phyloP scores from a whole-genome alignment of 257 asterid species.

The Hygrophila difformis region DNA sequence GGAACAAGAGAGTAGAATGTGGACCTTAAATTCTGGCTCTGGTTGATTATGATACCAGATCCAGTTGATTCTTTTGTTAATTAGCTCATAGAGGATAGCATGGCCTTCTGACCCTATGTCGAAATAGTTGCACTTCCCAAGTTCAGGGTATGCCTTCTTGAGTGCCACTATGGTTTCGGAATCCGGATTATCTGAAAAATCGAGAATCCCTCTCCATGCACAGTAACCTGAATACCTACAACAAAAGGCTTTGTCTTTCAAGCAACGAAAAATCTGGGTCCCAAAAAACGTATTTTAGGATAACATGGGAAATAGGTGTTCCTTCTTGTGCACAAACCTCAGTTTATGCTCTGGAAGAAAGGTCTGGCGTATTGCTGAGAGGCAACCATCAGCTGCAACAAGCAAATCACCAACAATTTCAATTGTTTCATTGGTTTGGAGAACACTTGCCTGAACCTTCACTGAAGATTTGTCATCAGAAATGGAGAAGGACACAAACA shows the following conservation, averaged over 20 bases:
- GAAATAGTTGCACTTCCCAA: slow-evolving; percentile 60
- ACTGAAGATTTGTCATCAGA: slow-evolving; percentile 36
- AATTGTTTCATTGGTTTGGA: slow-evolving; percentile 35
- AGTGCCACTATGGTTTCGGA: slow-evolving; percentile 47
- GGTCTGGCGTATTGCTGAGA: slow-evolving; percentile 45
- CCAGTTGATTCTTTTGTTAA: slow-evolving; percentile 60
- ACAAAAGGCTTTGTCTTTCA: background rate
- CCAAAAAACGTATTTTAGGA: background rate
- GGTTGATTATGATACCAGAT: slow-evolving; percentile 80
- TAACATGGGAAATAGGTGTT: too few relatives aligned
- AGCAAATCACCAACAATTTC: slow-evolving; percentile 50
- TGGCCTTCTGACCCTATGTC: slow-evolving; percentile 55
- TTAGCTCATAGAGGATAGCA: slow-evolving; percentile 47
- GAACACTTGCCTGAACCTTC: slow-evolving; percentile 26
- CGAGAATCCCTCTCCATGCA: slow-evolving; percentile 88
- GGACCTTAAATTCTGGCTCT: slow-evolving; percentile 62
- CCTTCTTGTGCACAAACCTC: too few relatives aligned
- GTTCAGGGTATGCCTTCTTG: slow-evolving; percentile 59
- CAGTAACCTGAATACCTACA: slow-evolving; percentile 74
- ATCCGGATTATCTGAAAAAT: slow-evolving; percentile 35
- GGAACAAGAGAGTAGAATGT: background rate
- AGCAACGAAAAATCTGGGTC: background rate
- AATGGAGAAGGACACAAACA: slow-evolving; percentile 31
- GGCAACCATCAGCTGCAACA: slow-evolving; percentile 81
- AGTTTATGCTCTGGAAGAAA: slow-evolving; percentile 58